Percentiles rank a stretch among this genome's conserved stretches.
phyloP scores from a whole-genome alignment of 2,329 filamentous ascomycete genomes.

The Stemphylium beticola region DNA sequence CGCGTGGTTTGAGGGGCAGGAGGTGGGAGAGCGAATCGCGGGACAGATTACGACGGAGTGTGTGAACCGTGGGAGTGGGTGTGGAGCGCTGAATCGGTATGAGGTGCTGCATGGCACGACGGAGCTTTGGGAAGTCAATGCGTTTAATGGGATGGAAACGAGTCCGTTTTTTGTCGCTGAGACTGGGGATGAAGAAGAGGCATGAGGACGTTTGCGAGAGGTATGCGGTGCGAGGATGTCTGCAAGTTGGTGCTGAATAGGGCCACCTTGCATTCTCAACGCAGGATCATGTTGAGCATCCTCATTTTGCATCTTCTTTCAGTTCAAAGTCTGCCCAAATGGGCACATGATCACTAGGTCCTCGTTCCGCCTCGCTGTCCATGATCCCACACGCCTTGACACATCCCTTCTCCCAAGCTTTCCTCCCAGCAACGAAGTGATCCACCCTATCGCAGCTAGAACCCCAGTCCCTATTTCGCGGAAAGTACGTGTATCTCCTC shows the following conservation, averaged over 20 bases:
- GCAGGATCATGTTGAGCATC: too few species aligned
- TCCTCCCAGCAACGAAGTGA: conserved; percentile 55
- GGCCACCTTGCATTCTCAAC: not conserved
- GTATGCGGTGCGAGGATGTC: not conserved
- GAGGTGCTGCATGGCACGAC: conserved; percentile 43
- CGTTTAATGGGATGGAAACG: conserved; percentile 38
- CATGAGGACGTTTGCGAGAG: not conserved
- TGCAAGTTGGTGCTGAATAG: not conserved
- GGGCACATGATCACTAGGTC: conserved; percentile 62
- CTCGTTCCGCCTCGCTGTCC: conserved; percentile 54
- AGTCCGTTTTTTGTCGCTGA: conserved; percentile 33
- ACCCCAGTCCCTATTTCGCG: conserved; percentile 54
- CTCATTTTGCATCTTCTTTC: not conserved
- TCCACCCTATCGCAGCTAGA: conserved; percentile 62
- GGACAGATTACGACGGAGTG: conserved; percentile 35
- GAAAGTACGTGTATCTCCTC: conserved; percentile 59
- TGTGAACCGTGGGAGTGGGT: conserved; percentile 29
- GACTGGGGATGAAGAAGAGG: not conserved
- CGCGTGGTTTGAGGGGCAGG: conserved; percentile 46
- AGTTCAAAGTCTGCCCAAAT: conserved; percentile 50
- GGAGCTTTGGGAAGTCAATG: conserved; percentile 33
- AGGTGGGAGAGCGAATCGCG: conserved; percentile 42
- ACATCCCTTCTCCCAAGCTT: conserved; percentile 48
- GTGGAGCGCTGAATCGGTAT: conserved; percentile 37
- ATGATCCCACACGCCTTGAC: conserved; percentile 50